Conservation (phyloP, 352 stramenopile species). For the Pythium periplocum region DNA sequence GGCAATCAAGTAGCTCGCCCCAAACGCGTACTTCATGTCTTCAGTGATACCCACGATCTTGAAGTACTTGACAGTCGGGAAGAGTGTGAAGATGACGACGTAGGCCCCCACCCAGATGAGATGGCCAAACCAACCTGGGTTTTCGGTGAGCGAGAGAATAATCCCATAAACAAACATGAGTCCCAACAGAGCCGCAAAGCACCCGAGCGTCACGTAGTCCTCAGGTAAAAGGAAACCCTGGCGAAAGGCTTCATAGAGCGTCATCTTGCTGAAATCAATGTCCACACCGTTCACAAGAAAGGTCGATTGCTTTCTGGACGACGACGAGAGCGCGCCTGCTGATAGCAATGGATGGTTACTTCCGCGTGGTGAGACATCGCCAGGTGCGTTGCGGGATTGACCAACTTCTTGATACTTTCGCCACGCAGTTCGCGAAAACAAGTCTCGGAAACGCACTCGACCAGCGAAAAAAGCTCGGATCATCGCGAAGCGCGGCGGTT, state of each 20-base stretch:
- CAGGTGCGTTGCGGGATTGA: slow-evolving; percentile 3
- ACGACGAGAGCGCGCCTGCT: neutral
- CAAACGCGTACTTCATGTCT: slow-evolving; percentile 53
- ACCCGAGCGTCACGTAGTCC: slow-evolving; percentile 68
- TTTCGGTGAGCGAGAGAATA: slow-evolving; percentile 62
- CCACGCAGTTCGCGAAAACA: slow-evolving; percentile 49
- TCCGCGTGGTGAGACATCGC: slow-evolving; percentile 11
- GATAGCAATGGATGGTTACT: slow-evolving; percentile 4
- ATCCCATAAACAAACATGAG: slow-evolving; percentile 66
- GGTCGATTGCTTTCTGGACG: slow-evolving; percentile 1
- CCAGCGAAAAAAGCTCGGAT: slow-evolving; percentile 31
- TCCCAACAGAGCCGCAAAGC: slow-evolving; percentile 43
- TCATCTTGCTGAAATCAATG: slow-evolving; percentile 69
- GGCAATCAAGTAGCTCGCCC: slow-evolving; percentile 45
- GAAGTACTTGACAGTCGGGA: slow-evolving; percentile 76
- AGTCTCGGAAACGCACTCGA: slow-evolving; percentile 22
- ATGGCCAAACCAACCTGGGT: slow-evolving; percentile 59
- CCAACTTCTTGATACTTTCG: slow-evolving; percentile 49
- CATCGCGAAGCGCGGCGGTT: slow-evolving; percentile 25
- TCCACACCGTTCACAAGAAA: slow-evolving; percentile 13
- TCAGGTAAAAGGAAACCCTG: slow-evolving; percentile 67
- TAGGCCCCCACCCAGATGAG: slow-evolving; percentile 63
- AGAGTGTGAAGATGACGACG: slow-evolving; percentile 63
- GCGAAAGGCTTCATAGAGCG: slow-evolving; percentile 62
- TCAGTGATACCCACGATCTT: slow-evolving; percentile 48